phyloP scores from a whole-genome alignment of 805 yeast genomes.

The Candida yuanshanica region DNA sequence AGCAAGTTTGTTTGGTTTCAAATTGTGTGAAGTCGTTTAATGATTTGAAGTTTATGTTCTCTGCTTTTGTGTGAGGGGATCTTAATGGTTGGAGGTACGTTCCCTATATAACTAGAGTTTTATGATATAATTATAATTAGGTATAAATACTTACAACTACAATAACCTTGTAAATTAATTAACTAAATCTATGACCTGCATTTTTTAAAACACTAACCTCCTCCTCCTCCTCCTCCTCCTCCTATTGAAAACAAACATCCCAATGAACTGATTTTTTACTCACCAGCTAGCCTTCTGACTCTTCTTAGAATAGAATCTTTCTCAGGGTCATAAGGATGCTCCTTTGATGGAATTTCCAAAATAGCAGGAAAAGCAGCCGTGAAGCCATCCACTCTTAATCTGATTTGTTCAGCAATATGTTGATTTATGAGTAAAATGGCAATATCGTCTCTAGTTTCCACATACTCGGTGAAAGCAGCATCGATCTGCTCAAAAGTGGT shows the following conservation, averaged over 20 bases:
- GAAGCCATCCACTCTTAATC: slow-evolving; percentile 75
- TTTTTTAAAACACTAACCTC: background rate
- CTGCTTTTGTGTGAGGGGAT: too few species aligned
- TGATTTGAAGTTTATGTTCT: too few species aligned
- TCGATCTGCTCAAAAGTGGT: slow-evolving; percentile 74
- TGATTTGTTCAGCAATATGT: slow-evolving; percentile 86
- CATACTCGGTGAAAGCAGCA: slow-evolving; percentile 68
- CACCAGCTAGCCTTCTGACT: slow-evolving; percentile 93
- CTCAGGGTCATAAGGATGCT: slow-evolving; percentile 96
- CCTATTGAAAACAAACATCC: too few species aligned
- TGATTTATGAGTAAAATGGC: slow-evolving; percentile 93
- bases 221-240: too few species aligned
- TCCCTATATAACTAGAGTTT: too few species aligned
- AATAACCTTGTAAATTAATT: background rate
- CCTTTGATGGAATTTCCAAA: slow-evolving; percentile 95
- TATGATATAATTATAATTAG: too few species aligned
- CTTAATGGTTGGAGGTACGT: too few species aligned
- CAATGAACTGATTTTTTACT: slow-evolving; percentile 34
- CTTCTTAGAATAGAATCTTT: slow-evolving; percentile 93
- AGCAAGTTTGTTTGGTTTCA: too few species aligned
- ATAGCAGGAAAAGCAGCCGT: slow-evolving; percentile 94
- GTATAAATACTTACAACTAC: too few species aligned
- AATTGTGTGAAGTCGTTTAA: too few species aligned
- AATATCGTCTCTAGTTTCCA: slow-evolving; percentile 74
- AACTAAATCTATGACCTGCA: slow-evolving; percentile 4